Conservation (phyloP, 1,139 yeast genomes). For the Hyphopichia pseudoburtonii region DNA sequence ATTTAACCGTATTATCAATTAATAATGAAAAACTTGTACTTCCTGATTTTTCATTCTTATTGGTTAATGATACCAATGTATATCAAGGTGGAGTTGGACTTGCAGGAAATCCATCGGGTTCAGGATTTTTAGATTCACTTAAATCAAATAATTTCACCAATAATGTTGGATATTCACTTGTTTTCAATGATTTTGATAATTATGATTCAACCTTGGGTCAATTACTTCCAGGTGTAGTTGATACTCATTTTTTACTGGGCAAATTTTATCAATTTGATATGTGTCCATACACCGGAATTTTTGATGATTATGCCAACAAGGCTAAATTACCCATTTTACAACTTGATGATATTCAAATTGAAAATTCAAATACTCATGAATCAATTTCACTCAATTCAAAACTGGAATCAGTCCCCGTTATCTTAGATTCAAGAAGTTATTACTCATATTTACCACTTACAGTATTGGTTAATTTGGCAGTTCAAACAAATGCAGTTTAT, state of each 20-base stretch:
- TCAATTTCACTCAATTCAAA: slow-evolving; percentile 36
- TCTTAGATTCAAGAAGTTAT: slow-evolving; percentile 60
- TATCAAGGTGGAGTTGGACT: slow-evolving; percentile 48
- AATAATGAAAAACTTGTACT: slow-evolving; percentile 14
- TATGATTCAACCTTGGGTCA: slow-evolving; percentile 27
- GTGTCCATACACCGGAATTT: slow-evolving; percentile 36
- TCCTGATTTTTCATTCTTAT: slow-evolving; percentile 27
- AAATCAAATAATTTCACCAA: slow-evolving; percentile 31
- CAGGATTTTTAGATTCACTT: slow-evolving; percentile 44
- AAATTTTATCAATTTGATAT: slow-evolving; percentile 48
- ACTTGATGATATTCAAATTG: slow-evolving; percentile 52
- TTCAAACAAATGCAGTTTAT: slow-evolving; percentile 73
- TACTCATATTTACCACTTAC: slow-evolving; percentile 59
- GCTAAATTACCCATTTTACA: slow-evolving; percentile 54
- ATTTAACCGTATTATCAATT: slow-evolving; percentile 18
- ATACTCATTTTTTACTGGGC: slow-evolving; percentile 45
- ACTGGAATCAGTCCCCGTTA: slow-evolving; percentile 47
- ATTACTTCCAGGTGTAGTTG: slow-evolving; percentile 61
- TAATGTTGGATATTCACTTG: slow-evolving; percentile 57
- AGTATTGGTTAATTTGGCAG: slow-evolving; percentile 62
- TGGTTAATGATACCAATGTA: slow-evolving; percentile 23
- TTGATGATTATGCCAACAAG: slow-evolving; percentile 21
- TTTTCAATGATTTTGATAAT: slow-evolving; percentile 29
- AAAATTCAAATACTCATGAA: slow-evolving; percentile 37
- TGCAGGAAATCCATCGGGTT: slow-evolving; percentile 41